phyloP scores from a whole-genome alignment of 2,329 filamentous ascomycete genomes.

The Elsinoe fawcettii region DNA sequence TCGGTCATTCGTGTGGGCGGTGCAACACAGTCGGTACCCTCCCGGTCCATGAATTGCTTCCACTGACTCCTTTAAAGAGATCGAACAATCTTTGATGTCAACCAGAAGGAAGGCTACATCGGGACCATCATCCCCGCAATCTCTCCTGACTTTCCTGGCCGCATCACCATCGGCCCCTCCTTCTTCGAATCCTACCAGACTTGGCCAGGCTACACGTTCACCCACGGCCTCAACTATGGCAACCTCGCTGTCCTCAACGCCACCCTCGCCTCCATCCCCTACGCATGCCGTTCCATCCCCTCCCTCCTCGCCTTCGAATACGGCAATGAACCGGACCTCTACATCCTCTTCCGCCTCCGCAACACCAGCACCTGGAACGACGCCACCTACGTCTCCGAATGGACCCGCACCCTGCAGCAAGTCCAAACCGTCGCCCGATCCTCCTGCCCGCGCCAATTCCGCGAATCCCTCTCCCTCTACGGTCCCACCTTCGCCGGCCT shows the following conservation, averaged over 20 bases:
- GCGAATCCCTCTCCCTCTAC: conserved; percentile 32
- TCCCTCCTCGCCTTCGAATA: conserved; percentile 49
- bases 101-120: conserved; percentile 43
- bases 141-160: conserved; percentile 54
- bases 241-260: conserved; percentile 37
- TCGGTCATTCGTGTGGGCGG: conserved; percentile 57
- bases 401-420: conserved; percentile 47
- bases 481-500: conserved; percentile 52
- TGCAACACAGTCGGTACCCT: conserved; percentile 48
- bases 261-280: conserved; percentile 44
- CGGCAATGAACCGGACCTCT: conserved; percentile 59
- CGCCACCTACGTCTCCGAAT: conserved; percentile 48
- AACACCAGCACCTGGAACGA: conserved; percentile 49
- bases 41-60: neutral
- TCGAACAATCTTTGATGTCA: conserved; percentile 52
- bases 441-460: conserved; percentile 46
- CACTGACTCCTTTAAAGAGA: conserved; percentile 34
- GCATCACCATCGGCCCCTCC: conserved; percentile 51
- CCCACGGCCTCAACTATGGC: conserved; percentile 55
- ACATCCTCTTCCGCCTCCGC: conserved; percentile 19
- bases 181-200: conserved; percentile 58
- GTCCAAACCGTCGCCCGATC: conserved; percentile 42
- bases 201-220: conserved; percentile 49
- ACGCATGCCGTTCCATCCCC: conserved; percentile 51
- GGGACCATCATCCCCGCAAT: conserved; percentile 45